phyloP scores from a whole-genome alignment of 2,329 filamentous ascomycete species.

The Emergomyces pasteurianus region DNA sequence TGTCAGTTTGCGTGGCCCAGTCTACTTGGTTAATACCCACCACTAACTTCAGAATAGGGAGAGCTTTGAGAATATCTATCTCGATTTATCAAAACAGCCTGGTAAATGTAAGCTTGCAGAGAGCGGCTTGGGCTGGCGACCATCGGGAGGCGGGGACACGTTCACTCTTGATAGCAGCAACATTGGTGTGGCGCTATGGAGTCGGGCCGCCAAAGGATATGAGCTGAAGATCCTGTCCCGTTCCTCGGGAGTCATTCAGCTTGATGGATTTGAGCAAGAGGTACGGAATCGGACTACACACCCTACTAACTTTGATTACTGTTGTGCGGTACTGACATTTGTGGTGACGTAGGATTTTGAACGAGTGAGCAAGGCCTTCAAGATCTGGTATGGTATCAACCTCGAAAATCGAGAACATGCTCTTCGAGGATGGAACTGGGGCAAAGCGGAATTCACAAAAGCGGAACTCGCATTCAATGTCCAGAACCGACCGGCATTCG shows the following conservation, averaged over 20 bases:
- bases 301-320: not conserved
- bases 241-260: conserved; percentile 73
- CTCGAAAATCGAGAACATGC: conserved; percentile 91
- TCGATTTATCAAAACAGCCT: conserved; percentile 84
- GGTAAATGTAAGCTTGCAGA: conserved; percentile 94
- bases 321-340: conserved; percentile 7
- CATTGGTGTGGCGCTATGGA: conserved; percentile 85
- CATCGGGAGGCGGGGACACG: conserved; percentile 71
- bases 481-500: conserved; percentile 90
- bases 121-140: conserved; percentile 91
- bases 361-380: conserved; percentile 82
- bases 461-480: conserved; percentile 94
- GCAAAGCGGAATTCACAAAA: conserved; percentile 93
- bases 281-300: conserved; percentile 23
- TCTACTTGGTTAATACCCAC: not conserved
- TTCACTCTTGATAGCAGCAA: conserved; percentile 86
- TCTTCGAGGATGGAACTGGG: conserved; percentile 97
- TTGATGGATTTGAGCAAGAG: conserved; percentile 90
- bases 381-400: conserved; percentile 93
- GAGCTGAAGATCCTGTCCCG: conserved; percentile 86
- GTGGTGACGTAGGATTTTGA: conserved; percentile 60
- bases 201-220: conserved; percentile 78
- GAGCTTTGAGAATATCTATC: conserved; percentile 93
- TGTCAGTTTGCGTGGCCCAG: conserved; percentile 4
- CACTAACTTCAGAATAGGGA: conserved; percentile 43